Evolutionary conservation across 768 basidiomycete species (phyloP), one percentile per base, ranked within the genome.

Genomic region (Hemileccinum rubropunctum): DNA sequence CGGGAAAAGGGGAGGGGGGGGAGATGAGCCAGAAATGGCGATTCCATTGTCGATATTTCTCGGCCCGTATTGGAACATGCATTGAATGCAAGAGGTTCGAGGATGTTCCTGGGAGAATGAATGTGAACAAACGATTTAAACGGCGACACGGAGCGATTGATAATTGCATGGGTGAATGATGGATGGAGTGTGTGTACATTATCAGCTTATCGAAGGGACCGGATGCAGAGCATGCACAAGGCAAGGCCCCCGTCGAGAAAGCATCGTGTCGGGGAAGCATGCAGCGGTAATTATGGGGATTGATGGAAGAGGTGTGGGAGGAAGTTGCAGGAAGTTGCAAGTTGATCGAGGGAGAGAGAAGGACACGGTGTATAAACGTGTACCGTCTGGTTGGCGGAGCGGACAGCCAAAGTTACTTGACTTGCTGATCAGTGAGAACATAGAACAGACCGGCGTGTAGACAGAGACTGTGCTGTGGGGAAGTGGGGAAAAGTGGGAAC

Each of bases 401-500:
- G 23, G 3, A 3, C 23, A 23, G 23, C 23, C 23, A 23, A 23
- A 23, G n/a, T n/a, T n/a, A n/a, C n/a, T n/a, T n/a, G n/a, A n/a
- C n/a, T n/a, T n/a, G n/a, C 23, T 23, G 23, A 23, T 23, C n/a
- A n/a, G n/a, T n/a, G n/a, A n/a, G n/a, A n/a, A n/a, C n/a, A n/a
- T 42, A 8, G n/a, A 35, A 26, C 48, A 40, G 35, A 12, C 34
- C 42, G 34, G 33, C 43, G 37, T 40, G 55, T 35, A 26, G 39
- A 35, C 39, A 35, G 46, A 46, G n/a, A n/a, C n/a, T n/a, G n/a
- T n/a, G n/a, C 39, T 54, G 48, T 54, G 51, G 61, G 54, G 56
- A 61, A 58, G 56, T 20, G 64, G 61, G 66, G 64, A 55, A 67
- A 23, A 6, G 23, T 23, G 23, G n/a, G n/a, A n/a, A n/a, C n/a